Percentiles rank a stretch among this genome's conserved stretches.
Evolutionary conservation across 1,139 yeast species (phyloP).

Genomic region (Sporopachydermia cereana): DNA sequence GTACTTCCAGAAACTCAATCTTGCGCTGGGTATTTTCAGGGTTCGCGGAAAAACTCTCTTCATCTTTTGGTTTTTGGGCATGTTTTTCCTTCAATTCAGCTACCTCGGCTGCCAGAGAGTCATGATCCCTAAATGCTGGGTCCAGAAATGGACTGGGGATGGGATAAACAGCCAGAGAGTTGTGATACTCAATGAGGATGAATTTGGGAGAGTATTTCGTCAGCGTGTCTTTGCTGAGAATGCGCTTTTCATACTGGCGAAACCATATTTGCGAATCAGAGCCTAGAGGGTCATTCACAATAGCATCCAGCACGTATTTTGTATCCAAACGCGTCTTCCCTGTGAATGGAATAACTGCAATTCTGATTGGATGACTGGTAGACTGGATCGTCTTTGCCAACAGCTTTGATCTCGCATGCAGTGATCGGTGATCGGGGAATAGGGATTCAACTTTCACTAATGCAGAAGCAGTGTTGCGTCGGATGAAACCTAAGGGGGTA

Average conservation of each 20-base stretch:
- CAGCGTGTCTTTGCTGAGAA: conserved; percentile 23
- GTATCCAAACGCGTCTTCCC: conserved; percentile 17
- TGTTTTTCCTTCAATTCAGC: background rate
- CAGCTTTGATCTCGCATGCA: conserved; percentile 16
- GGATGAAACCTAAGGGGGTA: too few relatives aligned
- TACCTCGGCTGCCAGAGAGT: conserved; percentile 3
- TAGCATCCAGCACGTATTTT: conserved; percentile 20
- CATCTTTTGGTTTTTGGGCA: background rate
- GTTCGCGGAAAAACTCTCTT: background rate
- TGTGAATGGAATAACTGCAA: conserved; percentile 21
- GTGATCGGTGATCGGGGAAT: conserved; percentile 14
- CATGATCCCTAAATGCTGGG: background rate
- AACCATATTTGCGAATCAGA: conserved; percentile 23
- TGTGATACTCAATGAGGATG: conserved; percentile 23
- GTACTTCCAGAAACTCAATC: conserved; percentile 22
- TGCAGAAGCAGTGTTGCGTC: background rate
- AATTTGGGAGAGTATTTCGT: conserved; percentile 20
- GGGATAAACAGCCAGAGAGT: conserved; percentile 25
- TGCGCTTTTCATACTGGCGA: conserved; percentile 18
- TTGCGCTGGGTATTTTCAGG: conserved; percentile 7
- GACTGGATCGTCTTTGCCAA: conserved; percentile 11
- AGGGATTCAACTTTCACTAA: conserved; percentile 16
- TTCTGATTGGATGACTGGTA: conserved; percentile 9
- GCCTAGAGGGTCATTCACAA: conserved; percentile 26
- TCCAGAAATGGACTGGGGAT: conserved; percentile 15